Evolutionary conservation across 805 yeast species (phyloP).

Genomic region (Candida parachauliodes): DNA sequence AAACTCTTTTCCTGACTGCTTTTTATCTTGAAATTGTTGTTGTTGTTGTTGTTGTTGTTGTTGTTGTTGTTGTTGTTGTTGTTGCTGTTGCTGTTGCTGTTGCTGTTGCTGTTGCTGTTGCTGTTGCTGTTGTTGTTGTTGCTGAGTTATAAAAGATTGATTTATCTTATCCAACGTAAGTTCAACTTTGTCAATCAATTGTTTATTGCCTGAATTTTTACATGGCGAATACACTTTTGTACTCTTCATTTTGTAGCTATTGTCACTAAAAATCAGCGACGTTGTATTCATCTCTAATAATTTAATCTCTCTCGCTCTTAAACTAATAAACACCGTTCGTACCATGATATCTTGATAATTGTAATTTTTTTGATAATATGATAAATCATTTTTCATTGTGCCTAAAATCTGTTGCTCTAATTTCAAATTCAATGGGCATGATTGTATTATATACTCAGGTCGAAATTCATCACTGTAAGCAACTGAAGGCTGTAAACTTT

Average conservation of each 20-base stretch:
- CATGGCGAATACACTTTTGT: slow-evolving; percentile 34
- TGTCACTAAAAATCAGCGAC: slow-evolving; percentile 7
- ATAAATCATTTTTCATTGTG: slow-evolving; percentile 53
- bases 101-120: too few relatives aligned
- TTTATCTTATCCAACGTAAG: slow-evolving; percentile 25
- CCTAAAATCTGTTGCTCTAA: slow-evolving; percentile 45
- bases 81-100: too few relatives aligned
- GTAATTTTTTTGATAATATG: slow-evolving; percentile 38
- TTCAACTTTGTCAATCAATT: slow-evolving; percentile 24
- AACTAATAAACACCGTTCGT: slow-evolving; percentile 38
- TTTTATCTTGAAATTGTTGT: slow-evolving; percentile 10
- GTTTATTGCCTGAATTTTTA: slow-evolving; percentile 30
- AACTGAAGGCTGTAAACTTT: slow-evolving; percentile 28
- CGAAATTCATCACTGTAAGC: slow-evolving; percentile 49
- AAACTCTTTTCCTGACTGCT: slow-evolving; percentile 13
- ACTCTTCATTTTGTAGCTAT: slow-evolving; percentile 32
- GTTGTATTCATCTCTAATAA: slow-evolving; percentile 33
- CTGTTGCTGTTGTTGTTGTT: too few relatives aligned
- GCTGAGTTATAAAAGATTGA: slow-evolving; percentile 12
- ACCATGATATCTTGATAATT: slow-evolving; percentile 28
- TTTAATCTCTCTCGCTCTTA: slow-evolving; percentile 44
- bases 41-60: too few relatives aligned
- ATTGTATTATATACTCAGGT: slow-evolving; percentile 52
- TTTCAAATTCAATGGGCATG: slow-evolving; percentile 50
- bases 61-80: too few relatives aligned